Evolutionary conservation across 2,329 filamentous ascomycete genomes (phyloP).

Genomic region (Penicillium sp.): DNA sequence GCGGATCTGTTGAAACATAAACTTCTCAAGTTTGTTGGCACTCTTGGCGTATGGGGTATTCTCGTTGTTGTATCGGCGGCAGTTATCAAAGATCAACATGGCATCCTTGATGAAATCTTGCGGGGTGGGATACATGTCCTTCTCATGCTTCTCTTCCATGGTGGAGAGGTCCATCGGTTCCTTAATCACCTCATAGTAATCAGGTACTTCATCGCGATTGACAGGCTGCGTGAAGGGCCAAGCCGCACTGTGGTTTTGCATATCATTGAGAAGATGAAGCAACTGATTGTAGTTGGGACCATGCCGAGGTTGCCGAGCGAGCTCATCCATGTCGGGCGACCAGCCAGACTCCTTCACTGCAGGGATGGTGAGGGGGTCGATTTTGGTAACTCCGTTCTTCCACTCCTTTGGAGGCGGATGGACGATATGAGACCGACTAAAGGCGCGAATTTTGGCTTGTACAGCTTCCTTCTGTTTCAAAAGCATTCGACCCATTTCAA

Average conservation of each 20-base stretch:
- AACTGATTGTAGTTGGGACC: conserved; percentile 95
- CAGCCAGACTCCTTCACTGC: conserved; percentile 90
- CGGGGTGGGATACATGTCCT: conserved; percentile 82
- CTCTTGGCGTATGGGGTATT: conserved; percentile 92
- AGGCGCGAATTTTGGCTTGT: conserved; percentile 87
- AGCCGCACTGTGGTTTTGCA: conserved; percentile 86
- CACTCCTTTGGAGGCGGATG: conserved; percentile 82
- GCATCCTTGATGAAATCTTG: conserved; percentile 91
- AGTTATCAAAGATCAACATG: conserved; percentile 87
- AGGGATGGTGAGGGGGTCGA: conserved; percentile 79
- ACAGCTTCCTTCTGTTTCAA: conserved; percentile 96
- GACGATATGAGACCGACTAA: conserved; percentile 80
- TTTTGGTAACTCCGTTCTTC: conserved; percentile 65
- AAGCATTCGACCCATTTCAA: conserved; percentile 87
- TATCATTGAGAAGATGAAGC: conserved; percentile 83
- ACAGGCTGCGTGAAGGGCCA: conserved; percentile 96
- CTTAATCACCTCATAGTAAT: conserved; percentile 98
- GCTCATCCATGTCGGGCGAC: conserved; percentile 96
- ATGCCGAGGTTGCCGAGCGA: conserved; percentile 88
- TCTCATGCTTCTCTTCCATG: conserved; percentile 93
- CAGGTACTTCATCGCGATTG: conserved; percentile 91
- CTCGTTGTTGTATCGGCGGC: conserved; percentile 92
- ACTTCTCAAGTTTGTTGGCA: conserved; percentile 87
- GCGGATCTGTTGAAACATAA: conserved; percentile 89
- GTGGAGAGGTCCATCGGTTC: conserved; percentile 94